Evolutionary conservation across 306 rosid species (phyloP).

Genomic region (Dryas alaskensis): DNA sequence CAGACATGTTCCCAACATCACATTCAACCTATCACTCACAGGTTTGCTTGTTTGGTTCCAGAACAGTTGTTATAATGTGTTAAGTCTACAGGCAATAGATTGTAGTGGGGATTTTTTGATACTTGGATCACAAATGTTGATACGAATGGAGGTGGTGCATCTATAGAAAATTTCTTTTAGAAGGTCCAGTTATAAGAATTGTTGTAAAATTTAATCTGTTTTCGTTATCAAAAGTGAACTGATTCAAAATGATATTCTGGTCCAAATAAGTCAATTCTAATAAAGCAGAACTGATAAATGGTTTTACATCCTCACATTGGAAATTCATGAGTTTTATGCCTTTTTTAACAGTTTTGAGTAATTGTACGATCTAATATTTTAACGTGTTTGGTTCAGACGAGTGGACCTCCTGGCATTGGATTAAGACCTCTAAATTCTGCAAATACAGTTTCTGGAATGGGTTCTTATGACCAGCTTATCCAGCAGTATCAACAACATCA

Average conservation of each 20-base stretch:
- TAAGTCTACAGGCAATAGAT: background rate
- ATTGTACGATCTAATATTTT: background rate
- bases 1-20: slow-evolving; percentile 83
- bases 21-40: slow-evolving; percentile 90
- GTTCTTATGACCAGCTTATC: slow-evolving; percentile 78
- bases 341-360: background rate
- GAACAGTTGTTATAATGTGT: background rate
- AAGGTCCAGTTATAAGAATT: background rate
- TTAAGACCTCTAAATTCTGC: slow-evolving; percentile 80
- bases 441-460: slow-evolving; percentile 79
- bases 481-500: slow-evolving; percentile 93
- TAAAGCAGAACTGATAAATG: background rate
- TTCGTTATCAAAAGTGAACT: background rate
- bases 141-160: background rate
- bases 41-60: slow-evolving; percentile 43
- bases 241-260: background rate
- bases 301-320: background rate
- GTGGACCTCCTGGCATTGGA: slow-evolving; percentile 97
- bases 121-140: background rate
- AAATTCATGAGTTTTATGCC: background rate
- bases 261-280: background rate
- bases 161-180: background rate
- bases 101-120: background rate
- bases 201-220: background rate
- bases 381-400: slow-evolving; percentile 47